These are phyloP conservation scores for Leishmania martiniquensis DNA, from an alignment of 208 protist species.

Conservation along the genomic window DNA sequence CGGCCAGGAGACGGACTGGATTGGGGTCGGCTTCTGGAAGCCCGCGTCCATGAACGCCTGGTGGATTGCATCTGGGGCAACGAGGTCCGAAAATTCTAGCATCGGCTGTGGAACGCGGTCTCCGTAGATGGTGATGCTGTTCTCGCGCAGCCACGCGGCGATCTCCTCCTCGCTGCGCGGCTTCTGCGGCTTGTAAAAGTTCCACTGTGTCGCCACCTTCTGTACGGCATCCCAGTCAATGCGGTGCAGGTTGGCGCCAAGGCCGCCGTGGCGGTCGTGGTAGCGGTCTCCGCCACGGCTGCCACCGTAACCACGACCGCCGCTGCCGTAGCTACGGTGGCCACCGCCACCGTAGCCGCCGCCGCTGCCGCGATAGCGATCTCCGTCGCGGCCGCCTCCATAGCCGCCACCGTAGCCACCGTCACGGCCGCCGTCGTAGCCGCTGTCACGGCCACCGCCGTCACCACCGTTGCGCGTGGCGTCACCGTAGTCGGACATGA, in stretches of 20 bases:
- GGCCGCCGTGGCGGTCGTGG: constrained; percentile 43
- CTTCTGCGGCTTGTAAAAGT: constrained; percentile 86
- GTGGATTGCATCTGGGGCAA: constrained; percentile 78
- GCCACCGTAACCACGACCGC: constrained; percentile 10
- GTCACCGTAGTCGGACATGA: constrained; percentile 31
- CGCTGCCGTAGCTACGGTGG: constrained; percentile 14
- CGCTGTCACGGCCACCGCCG: constrained; percentile 1
- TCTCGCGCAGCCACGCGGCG: constrained; percentile 65
- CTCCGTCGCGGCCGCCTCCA: not conserved
- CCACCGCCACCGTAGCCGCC: constrained; percentile 20
- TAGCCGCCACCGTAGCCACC: constrained; percentile 18
- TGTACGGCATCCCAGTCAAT: constrained; percentile 78
- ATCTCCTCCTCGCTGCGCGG: constrained; percentile 77
- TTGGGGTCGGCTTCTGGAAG: constrained; percentile 80
- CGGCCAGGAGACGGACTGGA: constrained; percentile 93
- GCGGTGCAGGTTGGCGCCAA: constrained; percentile 65
- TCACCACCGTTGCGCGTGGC: constrained; percentile 12
- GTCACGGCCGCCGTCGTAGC: constrained; percentile 22
- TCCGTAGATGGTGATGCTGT: constrained; percentile 87
- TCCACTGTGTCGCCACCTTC: constrained; percentile 78
- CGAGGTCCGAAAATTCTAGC: constrained; percentile 81
- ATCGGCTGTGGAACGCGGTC: constrained; percentile 85
- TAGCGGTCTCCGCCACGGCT: constrained; percentile 8
- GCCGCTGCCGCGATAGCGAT: constrained; percentile 2
- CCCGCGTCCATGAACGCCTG: constrained; percentile 82